Base-by-base conservation (phyloP, 225 moss, liverwort and hornwort species). In the Pseudisothecium myosuroides region DNA sequence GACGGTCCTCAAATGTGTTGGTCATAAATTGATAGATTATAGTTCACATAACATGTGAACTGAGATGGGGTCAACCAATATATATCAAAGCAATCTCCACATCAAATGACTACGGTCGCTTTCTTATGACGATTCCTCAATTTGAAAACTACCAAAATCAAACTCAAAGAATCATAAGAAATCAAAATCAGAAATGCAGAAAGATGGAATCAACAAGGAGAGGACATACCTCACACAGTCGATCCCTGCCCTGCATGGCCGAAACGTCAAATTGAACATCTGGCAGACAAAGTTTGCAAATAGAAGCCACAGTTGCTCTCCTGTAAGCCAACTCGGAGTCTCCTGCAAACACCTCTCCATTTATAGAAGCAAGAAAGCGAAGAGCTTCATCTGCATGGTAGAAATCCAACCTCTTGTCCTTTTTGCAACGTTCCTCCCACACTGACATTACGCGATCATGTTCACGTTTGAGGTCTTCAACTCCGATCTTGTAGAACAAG, bases 321-420 rank as follows among this genome's bases (percentile, higher is more conserved):
- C 76, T 50, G 21, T 76, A 76, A 76, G 50, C 32, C 76, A 76
- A 50, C 76, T 76, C 50, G 6, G 76, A 76, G 50, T 34, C 76
- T 34, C 76, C 50, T 8, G 21, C 34, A 50, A 76, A 76, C 20
- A 50, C 76, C 76, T 20, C 21, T 32, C 50, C 76, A 76, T 76
- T 50, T 34, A 49, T 1, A 11, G 49, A 32, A 75, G 19, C 0
- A 50, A 76, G 76, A 50, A 4, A 4, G 50, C 21, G 34, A 76
- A 76, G 50, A 50, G 76, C 49, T 0, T 0, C 1, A 50, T 0
- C 1, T 50, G 8, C 50, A 21, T 1, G 0, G 19, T 4, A 2
- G 7, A 0, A 7, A 18, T 2, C 0, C 31, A 31, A 7, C 47
- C 74, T 11, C 31, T 31, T 1, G 7, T 31, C 31, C 4, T 1